Base-by-base conservation (phyloP, 2,329 filamentous ascomycete species). In the Penicillium sp. region DNA sequence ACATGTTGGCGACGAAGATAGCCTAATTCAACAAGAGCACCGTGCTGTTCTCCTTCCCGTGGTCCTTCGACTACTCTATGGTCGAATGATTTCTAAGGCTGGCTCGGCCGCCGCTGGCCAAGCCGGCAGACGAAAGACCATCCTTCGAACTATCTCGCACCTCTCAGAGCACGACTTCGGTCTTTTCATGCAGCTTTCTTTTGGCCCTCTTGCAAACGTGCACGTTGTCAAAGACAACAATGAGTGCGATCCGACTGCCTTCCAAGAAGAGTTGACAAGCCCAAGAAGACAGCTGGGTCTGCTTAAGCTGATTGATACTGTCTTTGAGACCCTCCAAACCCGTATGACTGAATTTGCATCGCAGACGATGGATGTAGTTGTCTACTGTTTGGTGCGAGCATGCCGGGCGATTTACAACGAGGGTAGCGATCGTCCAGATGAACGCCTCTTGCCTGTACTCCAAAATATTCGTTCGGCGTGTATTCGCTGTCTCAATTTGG, bases 211-310 rank as follows among this genome's bases (percentile, higher is more conserved):
- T 17, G 78, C 76, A 33, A 74, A 77, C 37, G 69, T 88, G 13
- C 74, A 74, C 2, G 68, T 91, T 9, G 61, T 85, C 17, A 73
- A 79, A 45, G 69, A 77, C 10, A 64, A 71, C 1, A 60, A 70
- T 5, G 60, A 81, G 6, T 32, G 24, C 17, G 70, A 77, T 3
- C 74, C 79, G 43, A 72, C 77, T 48, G 64, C 75, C 1, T 78
- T 89, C 43, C 66, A 74, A 1, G 70, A 76, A 26, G 79, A 87
- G 39, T 54, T 85, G 12, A 70, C 90, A 24, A 78, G 80, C 15
- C 71, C 79, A 10, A 81, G 90, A 61, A 93, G 90, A 67, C 91
- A 96, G 67, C 79, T 93, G 51, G 93, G 94, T 74, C 82, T 96
- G 64, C 73, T 95, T 45, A 95, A 94, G 64, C 93, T 97, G 88